Conservation (phyloP, 2,329 filamentous ascomycete genomes). For the Aphanoascus verrucosus region DNA sequence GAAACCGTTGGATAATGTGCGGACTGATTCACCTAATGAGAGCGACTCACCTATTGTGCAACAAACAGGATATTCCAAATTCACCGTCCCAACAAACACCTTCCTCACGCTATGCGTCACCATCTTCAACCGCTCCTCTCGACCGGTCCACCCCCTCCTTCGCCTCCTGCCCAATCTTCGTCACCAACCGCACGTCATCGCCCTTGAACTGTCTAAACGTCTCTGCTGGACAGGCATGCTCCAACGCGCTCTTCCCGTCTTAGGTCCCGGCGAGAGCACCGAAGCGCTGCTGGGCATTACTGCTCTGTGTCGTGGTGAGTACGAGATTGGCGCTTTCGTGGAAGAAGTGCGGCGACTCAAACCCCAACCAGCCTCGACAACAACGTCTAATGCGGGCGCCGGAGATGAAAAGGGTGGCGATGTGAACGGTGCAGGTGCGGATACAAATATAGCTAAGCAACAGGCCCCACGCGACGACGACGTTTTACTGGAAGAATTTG, state of each 20-base stretch:
- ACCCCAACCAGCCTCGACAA: slow-evolving; percentile 12
- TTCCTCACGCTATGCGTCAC: slow-evolving; percentile 61
- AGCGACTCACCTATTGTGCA: slow-evolving; percentile 25
- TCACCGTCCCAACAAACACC: slow-evolving; percentile 44
- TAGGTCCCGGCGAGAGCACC: slow-evolving; percentile 49
- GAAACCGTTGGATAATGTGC: slow-evolving; percentile 22
- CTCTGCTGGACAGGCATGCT: slow-evolving; percentile 76
- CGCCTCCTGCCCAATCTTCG: slow-evolving; percentile 67
- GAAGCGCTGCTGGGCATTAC: slow-evolving; percentile 60
- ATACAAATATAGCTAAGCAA: neutral
- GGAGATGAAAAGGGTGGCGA: neutral
- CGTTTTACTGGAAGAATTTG: neutral
- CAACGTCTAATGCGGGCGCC: slow-evolving; percentile 15
- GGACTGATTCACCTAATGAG: slow-evolving; percentile 13
- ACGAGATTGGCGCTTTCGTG: slow-evolving; percentile 68
- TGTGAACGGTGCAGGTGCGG: neutral
- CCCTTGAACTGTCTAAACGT: slow-evolving; percentile 71
- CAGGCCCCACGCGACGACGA: neutral
- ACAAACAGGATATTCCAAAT: slow-evolving; percentile 39
- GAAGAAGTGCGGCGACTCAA: slow-evolving; percentile 59
- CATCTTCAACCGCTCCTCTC: slow-evolving; percentile 61
- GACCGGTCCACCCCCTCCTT: slow-evolving; percentile 59
- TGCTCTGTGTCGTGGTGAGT: slow-evolving; percentile 66
- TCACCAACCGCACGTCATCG: slow-evolving; percentile 58
- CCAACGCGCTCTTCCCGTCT: slow-evolving; percentile 58